A percentile compares a stretch with the other conserved stretches of the same genome.
These are phyloP conservation scores for Ogataea parapolymorpha DNA, from an alignment of 805 yeast species.

Conservation along the genomic window DNA sequence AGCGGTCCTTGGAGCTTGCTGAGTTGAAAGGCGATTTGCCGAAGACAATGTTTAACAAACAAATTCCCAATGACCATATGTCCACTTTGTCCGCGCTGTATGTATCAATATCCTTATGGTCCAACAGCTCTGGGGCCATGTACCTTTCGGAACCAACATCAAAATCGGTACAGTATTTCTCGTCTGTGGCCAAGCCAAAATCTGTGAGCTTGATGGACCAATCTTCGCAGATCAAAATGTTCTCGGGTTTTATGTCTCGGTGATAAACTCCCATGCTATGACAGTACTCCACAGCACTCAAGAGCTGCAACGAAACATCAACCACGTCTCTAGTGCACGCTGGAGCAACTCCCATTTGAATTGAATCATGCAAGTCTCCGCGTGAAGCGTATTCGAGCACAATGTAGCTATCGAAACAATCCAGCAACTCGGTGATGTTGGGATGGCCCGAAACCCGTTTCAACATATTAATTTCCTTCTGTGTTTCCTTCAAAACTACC, in stretches of 20 bases:
- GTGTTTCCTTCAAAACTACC: constrained; percentile 51
- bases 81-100: constrained; percentile 83
- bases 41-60: constrained; percentile 78
- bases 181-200: constrained; percentile 57
- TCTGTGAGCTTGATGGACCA: constrained; percentile 58
- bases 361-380: constrained; percentile 84
- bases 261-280: constrained; percentile 49
- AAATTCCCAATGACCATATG: constrained; percentile 87
- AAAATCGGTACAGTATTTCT: constrained; percentile 59
- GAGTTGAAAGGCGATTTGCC: constrained; percentile 83
- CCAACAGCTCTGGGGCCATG: constrained; percentile 93
- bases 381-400: constrained; percentile 79
- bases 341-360: constrained; percentile 63
- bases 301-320: constrained; percentile 49
- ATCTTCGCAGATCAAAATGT: constrained; percentile 49
- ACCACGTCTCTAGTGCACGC: constrained; percentile 51
- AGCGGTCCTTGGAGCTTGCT: constrained; percentile 72
- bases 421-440: constrained; percentile 44
- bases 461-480: constrained; percentile 66
- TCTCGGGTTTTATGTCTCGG: constrained; percentile 58
- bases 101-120: constrained; percentile 44
- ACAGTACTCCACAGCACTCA: constrained; percentile 49
- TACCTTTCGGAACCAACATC: constrained; percentile 88
- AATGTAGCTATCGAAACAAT: constrained; percentile 50
- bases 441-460: constrained; percentile 55